Conservation (phyloP, 441 rosid species). For the Capsella rubella region DNA sequence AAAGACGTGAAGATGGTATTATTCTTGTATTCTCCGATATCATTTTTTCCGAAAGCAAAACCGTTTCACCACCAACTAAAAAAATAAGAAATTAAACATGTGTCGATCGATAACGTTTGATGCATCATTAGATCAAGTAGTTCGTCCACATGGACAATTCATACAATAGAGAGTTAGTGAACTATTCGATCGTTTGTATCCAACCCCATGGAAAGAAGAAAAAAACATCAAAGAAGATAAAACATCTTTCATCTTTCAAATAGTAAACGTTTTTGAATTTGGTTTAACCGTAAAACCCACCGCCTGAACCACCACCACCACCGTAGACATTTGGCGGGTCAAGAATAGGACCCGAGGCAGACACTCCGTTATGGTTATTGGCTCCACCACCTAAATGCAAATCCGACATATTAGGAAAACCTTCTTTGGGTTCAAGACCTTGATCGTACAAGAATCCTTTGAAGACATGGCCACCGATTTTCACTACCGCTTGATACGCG, state of each 20-base stretch:
- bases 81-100: background rate
- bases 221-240: constrained; percentile 19
- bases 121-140: constrained; percentile 10
- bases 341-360: constrained; percentile 67
- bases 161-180: constrained; percentile 23
- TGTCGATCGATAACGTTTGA: constrained; percentile 9
- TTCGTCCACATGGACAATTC: constrained; percentile 25
- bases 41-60: background rate
- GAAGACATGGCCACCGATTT: constrained; percentile 89
- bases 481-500: constrained; percentile 90
- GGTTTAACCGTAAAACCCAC: constrained; percentile 73
- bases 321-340: constrained; percentile 68
- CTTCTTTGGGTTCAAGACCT: constrained; percentile 75
- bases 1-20: background rate
- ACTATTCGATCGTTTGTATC: constrained; percentile 31
- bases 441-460: constrained; percentile 93
- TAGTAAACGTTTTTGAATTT: constrained; percentile 44
- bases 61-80: constrained; percentile 10
- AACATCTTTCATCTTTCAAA: constrained; percentile 19
- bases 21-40: background rate
- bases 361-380: constrained; percentile 53
- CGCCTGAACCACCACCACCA: constrained; percentile 64
- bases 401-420: constrained; percentile 77
- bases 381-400: constrained; percentile 77
- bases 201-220: constrained; percentile 8